These are phyloP conservation scores for Solanum piurae DNA, from an alignment of 257 asterid genomes.

Conservation along the genomic window DNA sequence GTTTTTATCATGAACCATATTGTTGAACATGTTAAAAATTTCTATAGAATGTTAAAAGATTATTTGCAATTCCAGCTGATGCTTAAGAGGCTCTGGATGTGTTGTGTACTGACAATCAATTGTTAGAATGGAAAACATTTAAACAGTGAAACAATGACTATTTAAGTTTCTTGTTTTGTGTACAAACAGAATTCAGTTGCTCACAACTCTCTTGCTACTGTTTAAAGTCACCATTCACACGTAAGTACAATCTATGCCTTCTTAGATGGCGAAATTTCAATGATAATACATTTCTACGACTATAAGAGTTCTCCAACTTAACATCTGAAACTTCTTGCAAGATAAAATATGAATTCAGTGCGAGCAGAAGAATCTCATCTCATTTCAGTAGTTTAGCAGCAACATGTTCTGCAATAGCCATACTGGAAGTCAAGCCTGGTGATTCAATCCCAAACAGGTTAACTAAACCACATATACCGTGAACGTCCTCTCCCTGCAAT, in stretches of 20 bases:
- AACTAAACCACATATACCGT: conserved; percentile 48
- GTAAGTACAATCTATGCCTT: background rate
- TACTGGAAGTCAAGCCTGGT: conserved; percentile 71
- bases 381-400: conserved; percentile 25
- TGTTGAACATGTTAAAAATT: background rate
- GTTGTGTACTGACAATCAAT: background rate
- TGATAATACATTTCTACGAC: background rate
- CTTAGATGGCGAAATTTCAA: background rate
- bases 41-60: background rate
- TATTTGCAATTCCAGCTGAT: background rate
- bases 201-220: background rate
- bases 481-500: conserved; percentile 57
- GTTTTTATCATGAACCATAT: background rate
- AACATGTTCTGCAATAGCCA: conserved; percentile 76
- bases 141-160: background rate
- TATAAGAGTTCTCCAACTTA: background rate
- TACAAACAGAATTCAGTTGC: background rate
- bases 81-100: background rate
- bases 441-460: conserved; percentile 85
- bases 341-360: background rate
- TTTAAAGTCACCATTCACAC: background rate
- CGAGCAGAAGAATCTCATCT: background rate
- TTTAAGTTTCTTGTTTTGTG: background rate
- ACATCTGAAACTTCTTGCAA: background rate
- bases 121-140: background rate